Conservation (phyloP, 495 filamentous ascomycete species). For the Geoglossum glabrum region DNA sequence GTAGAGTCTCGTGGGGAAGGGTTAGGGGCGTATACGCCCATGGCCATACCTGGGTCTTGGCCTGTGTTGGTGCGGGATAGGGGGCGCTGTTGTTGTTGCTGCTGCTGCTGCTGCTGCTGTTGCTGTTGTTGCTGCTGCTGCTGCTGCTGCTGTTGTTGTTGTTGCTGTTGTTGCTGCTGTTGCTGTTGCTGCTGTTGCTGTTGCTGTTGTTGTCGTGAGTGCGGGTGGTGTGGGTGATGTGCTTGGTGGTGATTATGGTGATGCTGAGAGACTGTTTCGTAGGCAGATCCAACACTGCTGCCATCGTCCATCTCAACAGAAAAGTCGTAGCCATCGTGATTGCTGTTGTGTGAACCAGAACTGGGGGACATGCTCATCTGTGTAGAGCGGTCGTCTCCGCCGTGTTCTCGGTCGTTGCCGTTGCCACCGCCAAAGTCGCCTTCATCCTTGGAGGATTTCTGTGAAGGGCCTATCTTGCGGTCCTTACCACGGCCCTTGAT, state of each 20-base stretch:
- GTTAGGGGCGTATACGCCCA: neutral
- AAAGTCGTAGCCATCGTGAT: slow-evolving; percentile 2
- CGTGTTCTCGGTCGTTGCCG: neutral
- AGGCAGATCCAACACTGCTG: neutral
- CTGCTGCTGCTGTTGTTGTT: slow-evolving; percentile 1
- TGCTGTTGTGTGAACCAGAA: slow-evolving; percentile 1
- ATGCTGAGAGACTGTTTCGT: neutral
- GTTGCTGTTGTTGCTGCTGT: neutral
- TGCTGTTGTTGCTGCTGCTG: neutral
- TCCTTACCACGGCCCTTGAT: slow-evolving; percentile 87
- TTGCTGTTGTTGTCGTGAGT: neutral
- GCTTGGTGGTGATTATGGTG: neutral
- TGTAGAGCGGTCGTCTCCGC: neutral
- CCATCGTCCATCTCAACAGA: slow-evolving; percentile 1
- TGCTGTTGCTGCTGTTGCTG: neutral
- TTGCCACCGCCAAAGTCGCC: neutral
- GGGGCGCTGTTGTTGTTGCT: neutral
- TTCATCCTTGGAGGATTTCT: neutral
- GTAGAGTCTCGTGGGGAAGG: neutral
- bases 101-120: neutral
- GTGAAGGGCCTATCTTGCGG: slow-evolving; percentile 22
- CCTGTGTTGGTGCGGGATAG: neutral
- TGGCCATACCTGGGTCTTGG: neutral
- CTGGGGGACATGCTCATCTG: slow-evolving; percentile 1
- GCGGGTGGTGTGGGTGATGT: neutral